Conservation (phyloP, 108 stramenopile genomes). For the Nannochloropsis granulata region DNA sequence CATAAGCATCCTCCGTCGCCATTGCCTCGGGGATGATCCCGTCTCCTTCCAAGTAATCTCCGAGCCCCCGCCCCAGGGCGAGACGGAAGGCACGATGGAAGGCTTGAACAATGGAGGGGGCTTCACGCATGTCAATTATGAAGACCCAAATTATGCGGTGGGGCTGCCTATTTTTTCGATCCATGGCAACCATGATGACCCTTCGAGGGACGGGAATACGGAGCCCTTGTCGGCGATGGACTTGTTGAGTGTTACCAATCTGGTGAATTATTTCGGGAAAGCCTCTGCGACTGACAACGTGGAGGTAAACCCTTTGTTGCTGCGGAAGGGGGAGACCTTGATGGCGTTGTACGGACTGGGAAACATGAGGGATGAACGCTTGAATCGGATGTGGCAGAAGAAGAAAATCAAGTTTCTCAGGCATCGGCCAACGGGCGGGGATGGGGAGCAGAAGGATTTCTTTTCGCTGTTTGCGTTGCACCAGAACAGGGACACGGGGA, state of each 20-base stretch:
- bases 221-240: slow-evolving; percentile 74
- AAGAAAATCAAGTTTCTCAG: slow-evolving; percentile 59
- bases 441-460: slow-evolving; percentile 26
- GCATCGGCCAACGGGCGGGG: slow-evolving; percentile 32
- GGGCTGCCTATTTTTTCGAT: slow-evolving; percentile 90
- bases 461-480: slow-evolving; percentile 91
- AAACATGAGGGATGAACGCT: slow-evolving; percentile 86
- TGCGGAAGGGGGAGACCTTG: slow-evolving; percentile 76
- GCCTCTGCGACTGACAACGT: slow-evolving; percentile 49
- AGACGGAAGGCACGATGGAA: background rate
- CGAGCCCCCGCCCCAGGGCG: slow-evolving; percentile 16
- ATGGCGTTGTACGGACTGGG: slow-evolving; percentile 87
- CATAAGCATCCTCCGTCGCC: slow-evolving; percentile 73
- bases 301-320: slow-evolving; percentile 62
- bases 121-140: slow-evolving; percentile 62
- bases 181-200: slow-evolving; percentile 98
- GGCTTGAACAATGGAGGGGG: background rate
- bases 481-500: slow-evolving; percentile 87
- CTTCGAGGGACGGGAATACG: slow-evolving; percentile 50
- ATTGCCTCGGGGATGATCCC: slow-evolving; percentile 72
- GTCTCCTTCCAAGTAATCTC: slow-evolving; percentile 23
- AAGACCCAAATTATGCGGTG: slow-evolving; percentile 55
- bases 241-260: slow-evolving; percentile 58
- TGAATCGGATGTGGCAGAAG: slow-evolving; percentile 84
- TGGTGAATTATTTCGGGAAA: slow-evolving; percentile 93